A percentile compares a stretch with the other conserved stretches of the same genome.
These are phyloP conservation scores for Scheffersomyces segobiensis DNA, from an alignment of 1,139 yeast genomes.

Conservation along the genomic window DNA sequence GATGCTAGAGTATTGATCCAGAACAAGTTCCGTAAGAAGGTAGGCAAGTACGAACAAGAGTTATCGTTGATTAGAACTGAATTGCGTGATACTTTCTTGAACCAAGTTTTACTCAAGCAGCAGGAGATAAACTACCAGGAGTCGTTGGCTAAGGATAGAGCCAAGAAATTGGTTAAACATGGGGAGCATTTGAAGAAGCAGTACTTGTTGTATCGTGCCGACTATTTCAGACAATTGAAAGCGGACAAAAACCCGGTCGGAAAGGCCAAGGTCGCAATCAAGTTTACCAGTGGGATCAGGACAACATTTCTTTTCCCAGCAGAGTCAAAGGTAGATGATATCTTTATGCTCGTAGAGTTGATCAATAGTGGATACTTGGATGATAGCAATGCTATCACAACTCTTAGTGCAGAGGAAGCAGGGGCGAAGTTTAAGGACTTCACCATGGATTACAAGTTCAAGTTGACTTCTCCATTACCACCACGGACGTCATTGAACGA, in stretches of 20 bases:
- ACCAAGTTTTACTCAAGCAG: conserved; percentile 63
- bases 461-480: conserved; percentile 40
- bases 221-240: conserved; percentile 41
- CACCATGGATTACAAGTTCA: conserved; percentile 30
- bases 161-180: conserved; percentile 29
- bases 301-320: conserved; percentile 49
- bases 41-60: conserved; percentile 61
- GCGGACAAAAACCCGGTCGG: conserved; percentile 29
- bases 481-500: conserved; percentile 37
- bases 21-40: conserved; percentile 41
- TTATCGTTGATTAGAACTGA: conserved; percentile 60
- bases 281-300: conserved; percentile 53
- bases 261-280: conserved; percentile 58
- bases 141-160: conserved; percentile 60
- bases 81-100: conserved; percentile 58
- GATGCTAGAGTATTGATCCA: conserved; percentile 27
- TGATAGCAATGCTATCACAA: conserved; percentile 11
- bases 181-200: conserved; percentile 25
- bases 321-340: conserved; percentile 48
- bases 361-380: conserved; percentile 32
- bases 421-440: conserved; percentile 21
- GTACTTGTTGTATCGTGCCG: conserved; percentile 46
- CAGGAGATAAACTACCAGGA: conserved; percentile 80
- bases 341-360: conserved; percentile 60
- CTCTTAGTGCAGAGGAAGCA: conserved; percentile 21